A percentile compares a stretch with the other conserved stretches of the same genome.
phyloP scores from a whole-genome alignment of 345 rosid genomes.

The Carallia brachiata region DNA sequence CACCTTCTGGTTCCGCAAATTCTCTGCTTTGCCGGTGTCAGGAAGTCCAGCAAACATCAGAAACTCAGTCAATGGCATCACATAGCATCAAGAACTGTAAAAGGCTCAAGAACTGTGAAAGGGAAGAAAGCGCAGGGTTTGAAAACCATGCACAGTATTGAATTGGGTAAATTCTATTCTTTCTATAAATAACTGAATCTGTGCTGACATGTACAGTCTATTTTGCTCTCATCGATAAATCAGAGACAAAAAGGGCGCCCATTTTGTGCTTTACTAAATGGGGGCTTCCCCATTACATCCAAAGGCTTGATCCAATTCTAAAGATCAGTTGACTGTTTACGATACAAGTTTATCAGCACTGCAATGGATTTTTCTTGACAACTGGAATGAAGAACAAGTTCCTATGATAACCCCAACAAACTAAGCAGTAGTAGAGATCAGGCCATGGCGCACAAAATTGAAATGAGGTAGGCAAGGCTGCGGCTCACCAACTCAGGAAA shows the following conservation, averaged over 20 bases:
- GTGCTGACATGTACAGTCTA: conserved; percentile 35
- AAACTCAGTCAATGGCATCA: background rate
- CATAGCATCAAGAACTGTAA: background rate
- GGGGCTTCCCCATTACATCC: conserved; percentile 16
- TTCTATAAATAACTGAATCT: conserved; percentile 28
- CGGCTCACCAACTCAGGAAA: conserved; percentile 17
- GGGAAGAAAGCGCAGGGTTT: background rate
- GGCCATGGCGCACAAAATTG: conserved; percentile 13
- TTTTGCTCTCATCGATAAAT: conserved; percentile 31
- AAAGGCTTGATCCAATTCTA: conserved; percentile 15
- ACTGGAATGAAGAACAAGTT: background rate
- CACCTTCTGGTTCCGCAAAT: too few species aligned
- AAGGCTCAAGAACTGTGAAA: background rate
- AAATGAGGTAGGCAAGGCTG: background rate
- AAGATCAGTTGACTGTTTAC: conserved; percentile 18
- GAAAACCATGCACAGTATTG: background rate
- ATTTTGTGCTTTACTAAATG: conserved; percentile 20
- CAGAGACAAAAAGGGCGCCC: conserved; percentile 16
- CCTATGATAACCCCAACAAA: conserved; percentile 23
- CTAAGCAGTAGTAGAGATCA: conserved; percentile 12
- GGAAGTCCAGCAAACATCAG: background rate
- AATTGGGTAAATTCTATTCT: background rate
- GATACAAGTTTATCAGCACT: conserved; percentile 33
- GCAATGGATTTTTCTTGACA: conserved; percentile 14
- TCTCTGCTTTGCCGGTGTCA: too few species aligned